These are phyloP conservation scores for Dioscorea cayenensis DNA, from an alignment of 116 monocot genomes.

Conservation along the genomic window DNA sequence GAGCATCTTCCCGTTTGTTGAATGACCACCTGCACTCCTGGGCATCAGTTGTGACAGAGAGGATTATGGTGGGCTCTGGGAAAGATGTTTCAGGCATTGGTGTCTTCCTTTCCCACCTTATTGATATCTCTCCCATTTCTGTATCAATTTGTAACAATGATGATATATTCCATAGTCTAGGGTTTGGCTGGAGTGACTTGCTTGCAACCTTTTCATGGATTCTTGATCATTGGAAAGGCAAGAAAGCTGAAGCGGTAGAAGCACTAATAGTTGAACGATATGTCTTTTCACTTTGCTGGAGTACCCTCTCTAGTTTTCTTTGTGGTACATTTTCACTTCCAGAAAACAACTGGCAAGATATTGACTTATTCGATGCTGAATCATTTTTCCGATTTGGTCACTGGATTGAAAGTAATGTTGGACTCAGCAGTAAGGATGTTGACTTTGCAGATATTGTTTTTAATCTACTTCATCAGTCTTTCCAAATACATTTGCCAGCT, in stretches of 20 bases:
- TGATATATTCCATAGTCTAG: constrained; percentile 27
- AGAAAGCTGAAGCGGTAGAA: constrained; percentile 58
- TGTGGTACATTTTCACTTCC: constrained; percentile 15
- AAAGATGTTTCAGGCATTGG: constrained; percentile 29
- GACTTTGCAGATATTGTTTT: constrained; percentile 23
- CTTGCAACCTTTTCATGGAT: constrained; percentile 36
- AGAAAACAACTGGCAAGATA: constrained; percentile 8
- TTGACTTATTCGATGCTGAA: constrained; percentile 23
- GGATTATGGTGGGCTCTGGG: constrained; percentile 29
- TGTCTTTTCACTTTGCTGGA: constrained; percentile 75
- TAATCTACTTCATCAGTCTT: constrained; percentile 39
- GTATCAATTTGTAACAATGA: constrained; percentile 16
- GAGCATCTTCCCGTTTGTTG: constrained; percentile 9
- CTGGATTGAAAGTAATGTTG: constrained; percentile 17
- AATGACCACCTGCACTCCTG: constrained; percentile 52
- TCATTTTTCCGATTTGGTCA: constrained; percentile 50
- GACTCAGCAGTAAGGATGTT: constrained; percentile 8
- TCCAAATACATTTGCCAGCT: constrained; percentile 11
- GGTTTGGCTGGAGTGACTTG: constrained; percentile 40
- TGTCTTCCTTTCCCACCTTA: constrained; percentile 57
- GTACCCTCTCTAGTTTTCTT: constrained; percentile 30
- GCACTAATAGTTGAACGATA: constrained; percentile 86
- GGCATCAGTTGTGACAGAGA: constrained; percentile 28
- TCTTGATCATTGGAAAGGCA: constrained; percentile 66
- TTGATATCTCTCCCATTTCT: constrained; percentile 54